A percentile compares a stretch with the other conserved stretches of the same genome.
Conservation (phyloP, 345 rosid genomes). For the Ceriops tagal region DNA sequence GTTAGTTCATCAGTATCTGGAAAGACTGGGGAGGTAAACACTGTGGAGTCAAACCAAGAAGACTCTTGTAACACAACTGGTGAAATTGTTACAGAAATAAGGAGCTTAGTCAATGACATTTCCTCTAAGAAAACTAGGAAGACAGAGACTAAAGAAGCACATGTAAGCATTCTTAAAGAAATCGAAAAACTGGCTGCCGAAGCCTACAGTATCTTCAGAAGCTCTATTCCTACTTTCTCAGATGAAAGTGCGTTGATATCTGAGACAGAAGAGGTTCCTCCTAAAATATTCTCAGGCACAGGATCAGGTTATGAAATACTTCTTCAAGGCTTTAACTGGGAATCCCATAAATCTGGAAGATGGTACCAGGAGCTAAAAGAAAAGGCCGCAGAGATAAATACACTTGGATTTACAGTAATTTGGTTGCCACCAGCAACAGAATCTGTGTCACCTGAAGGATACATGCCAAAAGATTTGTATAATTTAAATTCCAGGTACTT, state of each 20-base stretch:
- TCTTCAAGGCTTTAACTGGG: constrained; percentile 98
- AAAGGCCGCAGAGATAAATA: constrained; percentile 63
- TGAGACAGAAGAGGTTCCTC: constrained; percentile 39
- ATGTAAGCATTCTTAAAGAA: constrained; percentile 82
- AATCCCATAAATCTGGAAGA: constrained; percentile 81
- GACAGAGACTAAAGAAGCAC: constrained; percentile 63
- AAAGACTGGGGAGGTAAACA: constrained; percentile 30
- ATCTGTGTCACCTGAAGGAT: constrained; percentile 98
- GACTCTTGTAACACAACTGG: constrained; percentile 44
- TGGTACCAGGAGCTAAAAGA: constrained; percentile 81
- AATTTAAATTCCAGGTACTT: constrained; percentile 84
- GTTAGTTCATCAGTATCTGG: constrained; percentile 29
- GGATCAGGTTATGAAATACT: constrained; percentile 84
- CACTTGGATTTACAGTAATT: constrained; percentile 77
- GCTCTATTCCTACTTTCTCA: constrained; percentile 52
- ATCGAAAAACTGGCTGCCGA: constrained; percentile 97
- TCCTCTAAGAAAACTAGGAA: constrained; percentile 50
- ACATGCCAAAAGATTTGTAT: constrained; percentile 92
- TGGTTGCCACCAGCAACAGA: constrained; percentile 99
- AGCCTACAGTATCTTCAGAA: constrained; percentile 92
- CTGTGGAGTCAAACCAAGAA: constrained; percentile 38
- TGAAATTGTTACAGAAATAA: constrained; percentile 71
- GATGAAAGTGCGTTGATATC: constrained; percentile 48
- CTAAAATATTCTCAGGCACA: constrained; percentile 63
- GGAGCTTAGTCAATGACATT: constrained; percentile 68